A percentile compares a stretch with the other conserved stretches of the same genome.
Conservation (phyloP, 345 rosid species). For the Moricandia moricandioides region DNA sequence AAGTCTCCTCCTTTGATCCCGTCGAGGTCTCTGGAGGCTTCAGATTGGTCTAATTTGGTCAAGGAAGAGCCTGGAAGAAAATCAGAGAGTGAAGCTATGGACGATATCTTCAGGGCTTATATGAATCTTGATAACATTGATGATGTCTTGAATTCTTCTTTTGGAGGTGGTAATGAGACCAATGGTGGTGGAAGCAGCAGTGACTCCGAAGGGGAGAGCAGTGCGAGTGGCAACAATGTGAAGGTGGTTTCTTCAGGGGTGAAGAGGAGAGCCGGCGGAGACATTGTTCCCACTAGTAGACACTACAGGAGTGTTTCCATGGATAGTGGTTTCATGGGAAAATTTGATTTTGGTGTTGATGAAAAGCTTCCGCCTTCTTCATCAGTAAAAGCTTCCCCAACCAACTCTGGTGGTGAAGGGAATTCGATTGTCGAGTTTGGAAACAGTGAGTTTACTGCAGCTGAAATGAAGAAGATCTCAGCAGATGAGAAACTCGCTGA, state of each 20-base stretch:
- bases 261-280: constrained; percentile 62
- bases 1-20: constrained; percentile 61
- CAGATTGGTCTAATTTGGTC: constrained; percentile 42
- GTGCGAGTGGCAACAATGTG: constrained; percentile 37
- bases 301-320: constrained; percentile 68
- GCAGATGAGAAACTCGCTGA: constrained; percentile 78
- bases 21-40: constrained; percentile 41
- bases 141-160: constrained; percentile 59
- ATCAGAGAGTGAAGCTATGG: constrained; percentile 53
- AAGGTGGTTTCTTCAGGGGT: constrained; percentile 32
- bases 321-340: constrained; percentile 67
- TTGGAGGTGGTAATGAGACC: constrained; percentile 60
- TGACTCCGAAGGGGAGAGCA: constrained; percentile 72
- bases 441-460: constrained; percentile 56
- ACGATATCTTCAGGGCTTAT: constrained; percentile 60
- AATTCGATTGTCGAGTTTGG: constrained; percentile 51
- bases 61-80: constrained; percentile 46
- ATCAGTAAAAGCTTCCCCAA: constrained; percentile 34
- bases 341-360: constrained; percentile 49
- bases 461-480: constrained; percentile 68
- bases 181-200: constrained; percentile 56
- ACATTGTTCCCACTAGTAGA: constrained; percentile 49
- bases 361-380: constrained; percentile 31
- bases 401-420: constrained; percentile 47
- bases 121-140: constrained; percentile 72